Evolutionary conservation across 352 stramenopile species (phyloP).

Genomic region (Globisporangium apiculatum): DNA sequence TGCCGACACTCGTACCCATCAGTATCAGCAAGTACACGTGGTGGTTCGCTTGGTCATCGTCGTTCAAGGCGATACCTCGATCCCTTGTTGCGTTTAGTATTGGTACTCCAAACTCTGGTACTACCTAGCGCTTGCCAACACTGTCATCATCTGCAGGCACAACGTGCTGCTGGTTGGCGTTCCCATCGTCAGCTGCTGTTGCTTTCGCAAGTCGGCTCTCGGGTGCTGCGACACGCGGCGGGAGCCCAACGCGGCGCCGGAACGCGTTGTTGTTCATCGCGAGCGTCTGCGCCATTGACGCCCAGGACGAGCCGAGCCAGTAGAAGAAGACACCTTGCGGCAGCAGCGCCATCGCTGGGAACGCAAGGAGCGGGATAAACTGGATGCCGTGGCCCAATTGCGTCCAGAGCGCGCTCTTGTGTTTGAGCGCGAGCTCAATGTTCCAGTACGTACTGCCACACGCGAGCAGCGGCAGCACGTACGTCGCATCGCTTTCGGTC

Average conservation of each 20-base stretch:
- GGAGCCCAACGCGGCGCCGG: slow-evolving; percentile 44
- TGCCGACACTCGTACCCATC: too few species aligned
- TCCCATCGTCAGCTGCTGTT: slow-evolving; percentile 1
- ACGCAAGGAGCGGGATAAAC: slow-evolving; percentile 46
- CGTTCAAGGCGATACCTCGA: too few species aligned
- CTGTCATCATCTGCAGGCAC: background rate
- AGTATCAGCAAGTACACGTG: too few species aligned
- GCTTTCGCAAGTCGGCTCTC: slow-evolving; percentile 1
- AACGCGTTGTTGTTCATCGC: slow-evolving; percentile 66
- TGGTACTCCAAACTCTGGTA: too few species aligned
- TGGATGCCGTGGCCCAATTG: slow-evolving; percentile 35
- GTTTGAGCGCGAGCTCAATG: slow-evolving; percentile 39
- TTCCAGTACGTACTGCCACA: slow-evolving; percentile 57
- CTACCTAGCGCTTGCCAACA: background rate
- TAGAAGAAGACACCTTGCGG: slow-evolving; percentile 81
- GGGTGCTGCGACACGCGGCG: slow-evolving; percentile 26
- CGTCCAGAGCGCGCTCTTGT: slow-evolving; percentile 43
- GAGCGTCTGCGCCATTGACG: slow-evolving; percentile 49
- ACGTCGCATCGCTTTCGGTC: slow-evolving; percentile 52
- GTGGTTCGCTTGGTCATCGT: too few species aligned
- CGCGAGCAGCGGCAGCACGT: slow-evolving; percentile 46
- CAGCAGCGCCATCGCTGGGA: slow-evolving; percentile 39
- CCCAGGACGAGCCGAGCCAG: slow-evolving; percentile 68
- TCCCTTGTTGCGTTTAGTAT: too few species aligned
- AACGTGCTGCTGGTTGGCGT: background rate